A percentile compares a stretch with the other conserved stretches of the same genome.
These are phyloP conservation scores for Colletotrichum filicis DNA, from an alignment of 2,329 filamentous ascomycete genomes.

Conservation along the genomic window DNA sequence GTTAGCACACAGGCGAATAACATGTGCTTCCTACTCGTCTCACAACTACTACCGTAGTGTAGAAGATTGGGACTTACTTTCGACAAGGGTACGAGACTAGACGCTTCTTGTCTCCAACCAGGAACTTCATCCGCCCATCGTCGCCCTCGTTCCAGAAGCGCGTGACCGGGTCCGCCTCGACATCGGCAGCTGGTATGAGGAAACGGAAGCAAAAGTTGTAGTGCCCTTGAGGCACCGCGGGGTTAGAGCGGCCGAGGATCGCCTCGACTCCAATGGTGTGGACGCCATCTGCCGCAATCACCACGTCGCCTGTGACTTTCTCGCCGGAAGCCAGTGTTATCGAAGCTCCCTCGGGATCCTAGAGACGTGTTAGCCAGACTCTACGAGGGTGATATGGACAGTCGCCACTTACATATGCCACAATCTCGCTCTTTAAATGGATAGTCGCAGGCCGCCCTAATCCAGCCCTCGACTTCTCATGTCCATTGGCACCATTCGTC, in stretches of 20 bases:
- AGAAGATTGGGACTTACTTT: constrained; percentile 38
- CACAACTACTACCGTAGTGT: too few species aligned
- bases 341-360: constrained; percentile 41
- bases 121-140: constrained; percentile 37
- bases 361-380: neutral
- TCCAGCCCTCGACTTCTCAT: constrained; percentile 11
- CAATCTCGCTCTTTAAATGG: constrained; percentile 39
- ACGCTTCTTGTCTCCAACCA: constrained; percentile 39
- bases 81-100: constrained; percentile 48
- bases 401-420: constrained; percentile 40
- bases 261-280: constrained; percentile 46
- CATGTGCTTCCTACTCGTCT: neutral
- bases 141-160: constrained; percentile 42
- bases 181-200: constrained; percentile 42
- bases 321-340: constrained; percentile 44
- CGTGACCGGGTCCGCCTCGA: constrained; percentile 46
- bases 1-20: neutral
- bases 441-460: constrained; percentile 40
- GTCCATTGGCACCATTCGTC: neutral
- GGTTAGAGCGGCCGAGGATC: constrained; percentile 42
- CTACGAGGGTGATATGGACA: neutral
- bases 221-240: constrained; percentile 40
- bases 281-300: constrained; percentile 57
- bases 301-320: constrained; percentile 46
- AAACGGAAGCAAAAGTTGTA: constrained; percentile 51